Conservation (phyloP, 1,139 yeast species). For the Zygosaccharomyces pseudobailii region DNA sequence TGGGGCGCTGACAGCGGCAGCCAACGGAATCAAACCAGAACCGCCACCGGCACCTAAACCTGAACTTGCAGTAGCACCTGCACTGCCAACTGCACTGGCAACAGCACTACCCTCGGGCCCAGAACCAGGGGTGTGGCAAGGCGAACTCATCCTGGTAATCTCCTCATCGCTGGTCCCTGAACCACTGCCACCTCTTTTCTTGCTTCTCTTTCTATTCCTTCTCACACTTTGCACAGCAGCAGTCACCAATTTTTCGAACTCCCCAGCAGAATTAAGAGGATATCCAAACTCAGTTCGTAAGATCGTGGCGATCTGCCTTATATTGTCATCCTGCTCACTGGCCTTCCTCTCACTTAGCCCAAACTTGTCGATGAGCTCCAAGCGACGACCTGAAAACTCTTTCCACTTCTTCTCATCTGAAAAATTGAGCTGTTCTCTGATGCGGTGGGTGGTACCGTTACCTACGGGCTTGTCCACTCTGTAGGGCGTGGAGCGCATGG, state of each 20-base stretch:
- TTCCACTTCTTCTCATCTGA: constrained; percentile 83
- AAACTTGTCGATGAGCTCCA: constrained; percentile 80
- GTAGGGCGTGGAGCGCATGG: constrained; percentile 6
- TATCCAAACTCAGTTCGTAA: constrained; percentile 74
- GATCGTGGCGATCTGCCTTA: constrained; percentile 68
- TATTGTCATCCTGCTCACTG: constrained; percentile 83
- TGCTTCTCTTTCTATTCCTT: constrained; percentile 58
- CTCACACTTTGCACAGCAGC: constrained; percentile 87
- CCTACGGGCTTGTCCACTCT: constrained; percentile 6
- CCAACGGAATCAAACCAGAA: neutral
- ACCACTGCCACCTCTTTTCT: constrained; percentile 19
- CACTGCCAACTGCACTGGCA: neutral
- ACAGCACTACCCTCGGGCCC: constrained; percentile 6
- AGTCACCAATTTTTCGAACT: constrained; percentile 83
- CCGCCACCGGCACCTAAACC: neutral
- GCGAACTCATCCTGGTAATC: constrained; percentile 1
- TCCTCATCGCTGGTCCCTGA: constrained; percentile 7
- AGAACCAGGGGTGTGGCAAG: constrained; percentile 6
- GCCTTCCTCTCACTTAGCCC: constrained; percentile 78
- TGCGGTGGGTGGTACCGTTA: constrained; percentile 71
- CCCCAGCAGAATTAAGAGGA: constrained; percentile 51
- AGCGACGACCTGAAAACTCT: constrained; percentile 77
- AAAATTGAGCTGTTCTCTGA: constrained; percentile 69
- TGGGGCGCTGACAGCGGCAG: neutral
- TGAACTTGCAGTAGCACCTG: constrained; percentile 2